phyloP scores from a whole-genome alignment of 1,139 yeast genomes.

The Lipomyces yarrowii region DNA sequence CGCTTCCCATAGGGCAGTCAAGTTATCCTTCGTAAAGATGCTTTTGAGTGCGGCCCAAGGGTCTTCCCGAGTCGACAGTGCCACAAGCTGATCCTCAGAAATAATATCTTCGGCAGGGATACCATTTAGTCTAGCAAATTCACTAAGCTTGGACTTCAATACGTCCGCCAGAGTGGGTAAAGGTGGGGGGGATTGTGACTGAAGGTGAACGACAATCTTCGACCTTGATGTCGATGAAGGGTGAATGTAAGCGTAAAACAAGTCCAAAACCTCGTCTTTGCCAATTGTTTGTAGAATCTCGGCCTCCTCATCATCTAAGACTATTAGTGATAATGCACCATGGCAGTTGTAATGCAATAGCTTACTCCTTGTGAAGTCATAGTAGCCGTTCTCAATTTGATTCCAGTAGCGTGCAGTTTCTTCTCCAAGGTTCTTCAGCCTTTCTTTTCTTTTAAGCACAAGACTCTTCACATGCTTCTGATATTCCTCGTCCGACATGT shows the following conservation, averaged over 20 bases:
- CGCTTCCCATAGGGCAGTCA: conserved; percentile 16
- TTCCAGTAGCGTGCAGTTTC: conserved; percentile 70
- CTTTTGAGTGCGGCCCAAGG: conserved; percentile 24
- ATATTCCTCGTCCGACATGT: conserved; percentile 64
- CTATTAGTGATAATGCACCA: neutral
- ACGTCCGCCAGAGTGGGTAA: conserved; percentile 34
- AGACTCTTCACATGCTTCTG: conserved; percentile 69
- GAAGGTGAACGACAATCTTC: conserved; percentile 65
- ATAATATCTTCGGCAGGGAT: conserved; percentile 31
- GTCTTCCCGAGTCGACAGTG: conserved; percentile 33
- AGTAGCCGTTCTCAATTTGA: conserved; percentile 71
- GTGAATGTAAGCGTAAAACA: conserved; percentile 54
- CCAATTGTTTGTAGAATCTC: conserved; percentile 55
- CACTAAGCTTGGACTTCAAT: conserved; percentile 72
- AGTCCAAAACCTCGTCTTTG: conserved; percentile 58
- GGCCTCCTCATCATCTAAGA: conserved; percentile 56
- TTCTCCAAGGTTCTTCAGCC: conserved; percentile 74
- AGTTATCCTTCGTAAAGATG: conserved; percentile 13
- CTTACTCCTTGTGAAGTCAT: conserved; percentile 59
- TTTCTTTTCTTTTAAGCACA: conserved; percentile 64
- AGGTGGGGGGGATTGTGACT: conserved; percentile 52
- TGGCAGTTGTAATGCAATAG: neutral
- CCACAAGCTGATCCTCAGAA: conserved; percentile 12
- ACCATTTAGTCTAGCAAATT: conserved; percentile 56
- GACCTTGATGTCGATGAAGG: conserved; percentile 47